Percentiles rank a stretch among this genome's conserved stretches.
Conservation (phyloP, 192 early-diverging fungal genomes). For the Entomortierella lignicola region DNA sequence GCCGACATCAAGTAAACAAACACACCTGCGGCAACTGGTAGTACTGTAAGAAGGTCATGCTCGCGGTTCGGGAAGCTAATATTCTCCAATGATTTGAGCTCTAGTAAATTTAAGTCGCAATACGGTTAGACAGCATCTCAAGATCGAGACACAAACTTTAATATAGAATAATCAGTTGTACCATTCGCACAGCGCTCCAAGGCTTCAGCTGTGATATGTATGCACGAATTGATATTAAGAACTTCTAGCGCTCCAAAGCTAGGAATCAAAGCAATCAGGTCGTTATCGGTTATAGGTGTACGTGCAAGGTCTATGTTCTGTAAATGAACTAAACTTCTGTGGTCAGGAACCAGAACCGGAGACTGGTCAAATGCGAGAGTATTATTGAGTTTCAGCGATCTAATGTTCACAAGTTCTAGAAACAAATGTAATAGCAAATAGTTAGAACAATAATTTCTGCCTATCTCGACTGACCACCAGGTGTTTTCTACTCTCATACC, state of each 20-base stretch:
- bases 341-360: slow-evolving; percentile 17
- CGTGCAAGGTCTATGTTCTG: slow-evolving; percentile 24
- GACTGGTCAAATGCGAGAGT: slow-evolving; percentile 26
- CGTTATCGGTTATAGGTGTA: slow-evolving; percentile 13
- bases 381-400: slow-evolving; percentile 39
- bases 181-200: slow-evolving; percentile 16
- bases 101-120: slow-evolving; percentile 17
- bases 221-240: slow-evolving; percentile 26
- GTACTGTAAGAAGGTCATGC: slow-evolving; percentile 56
- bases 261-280: slow-evolving; percentile 8
- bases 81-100: slow-evolving; percentile 35
- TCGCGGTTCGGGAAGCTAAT: slow-evolving; percentile 64
- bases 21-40: slow-evolving; percentile 52
- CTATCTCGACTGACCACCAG: no score
- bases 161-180: not conserved
- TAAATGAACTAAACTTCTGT: slow-evolving; percentile 1
- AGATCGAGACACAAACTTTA: not conserved
- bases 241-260: slow-evolving; percentile 3
- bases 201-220: not conserved
- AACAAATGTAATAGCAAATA: not conserved
- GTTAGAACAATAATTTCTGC: not conserved
- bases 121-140: not conserved
- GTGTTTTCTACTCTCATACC: slow-evolving; percentile 23
- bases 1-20: not conserved
- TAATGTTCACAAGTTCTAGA: slow-evolving; percentile 34